These are phyloP conservation scores for Tetracladium setigerum DNA, from an alignment of 495 filamentous ascomycete species.

Conservation along the genomic window DNA sequence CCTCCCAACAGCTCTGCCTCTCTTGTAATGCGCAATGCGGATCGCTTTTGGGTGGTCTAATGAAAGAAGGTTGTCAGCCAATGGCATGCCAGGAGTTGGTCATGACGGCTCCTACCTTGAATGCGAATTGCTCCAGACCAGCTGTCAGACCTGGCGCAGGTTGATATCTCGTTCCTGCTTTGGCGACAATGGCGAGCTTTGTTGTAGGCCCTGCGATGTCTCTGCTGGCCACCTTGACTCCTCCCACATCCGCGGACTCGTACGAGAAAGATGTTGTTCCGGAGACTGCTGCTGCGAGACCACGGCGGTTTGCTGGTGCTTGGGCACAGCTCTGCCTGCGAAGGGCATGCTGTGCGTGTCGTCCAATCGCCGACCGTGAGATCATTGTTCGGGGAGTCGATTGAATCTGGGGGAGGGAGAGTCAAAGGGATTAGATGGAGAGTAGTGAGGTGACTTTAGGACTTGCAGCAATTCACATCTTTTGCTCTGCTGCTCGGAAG, in stretches of 20 bases:
- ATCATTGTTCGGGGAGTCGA: constrained; percentile 67
- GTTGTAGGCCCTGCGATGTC: constrained; percentile 83
- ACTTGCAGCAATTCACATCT: background rate
- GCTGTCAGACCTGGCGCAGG: constrained; percentile 80
- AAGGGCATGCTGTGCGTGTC: constrained; percentile 69
- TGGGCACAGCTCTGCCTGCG: constrained; percentile 51
- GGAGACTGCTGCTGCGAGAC: constrained; percentile 75
- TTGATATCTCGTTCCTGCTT: constrained; percentile 90
- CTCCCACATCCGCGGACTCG: constrained; percentile 73
- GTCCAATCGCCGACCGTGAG: constrained; percentile 70
- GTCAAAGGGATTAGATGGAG: constrained; percentile 6
- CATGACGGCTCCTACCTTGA: constrained; percentile 63
- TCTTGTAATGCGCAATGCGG: constrained; percentile 83
- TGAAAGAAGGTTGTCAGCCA: background rate
- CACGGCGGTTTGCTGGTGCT: constrained; percentile 56
- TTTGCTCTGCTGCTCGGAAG: background rate
- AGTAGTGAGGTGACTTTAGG: constrained; percentile 3
- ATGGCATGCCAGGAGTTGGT: background rate
- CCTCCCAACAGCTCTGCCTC: constrained; percentile 92
- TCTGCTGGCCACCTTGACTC: constrained; percentile 85
- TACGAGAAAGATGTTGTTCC: constrained; percentile 69
- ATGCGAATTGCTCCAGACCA: constrained; percentile 86
- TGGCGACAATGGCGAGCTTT: constrained; percentile 81
- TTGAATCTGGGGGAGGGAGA: constrained; percentile 6
- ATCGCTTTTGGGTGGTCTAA: constrained; percentile 79